These are phyloP conservation scores for Psilocybe cyanescens DNA, from an alignment of 768 basidiomycete genomes.

Conservation along the genomic window DNA sequence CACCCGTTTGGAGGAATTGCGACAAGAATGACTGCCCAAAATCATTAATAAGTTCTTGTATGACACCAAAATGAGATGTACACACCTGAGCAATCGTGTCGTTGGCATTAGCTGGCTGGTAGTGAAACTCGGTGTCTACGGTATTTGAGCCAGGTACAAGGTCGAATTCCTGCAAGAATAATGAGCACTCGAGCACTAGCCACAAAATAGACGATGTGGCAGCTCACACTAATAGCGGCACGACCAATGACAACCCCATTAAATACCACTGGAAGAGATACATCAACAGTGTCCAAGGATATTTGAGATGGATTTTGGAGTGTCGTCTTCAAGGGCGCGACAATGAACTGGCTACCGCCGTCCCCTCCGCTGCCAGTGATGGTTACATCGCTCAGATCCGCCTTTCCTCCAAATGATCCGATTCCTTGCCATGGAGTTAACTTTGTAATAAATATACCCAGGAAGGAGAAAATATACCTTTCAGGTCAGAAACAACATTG, in stretches of 20 bases:
- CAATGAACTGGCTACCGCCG: constrained; percentile 62
- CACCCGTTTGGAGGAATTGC: constrained; percentile 57
- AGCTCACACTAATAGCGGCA: constrained; percentile 58
- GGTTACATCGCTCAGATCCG: constrained; percentile 56
- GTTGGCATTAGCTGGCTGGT: constrained; percentile 65
- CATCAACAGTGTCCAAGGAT: constrained; percentile 58
- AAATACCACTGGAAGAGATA: constrained; percentile 63
- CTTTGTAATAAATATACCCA: background rate
- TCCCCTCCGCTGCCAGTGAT: constrained; percentile 68
- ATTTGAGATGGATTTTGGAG: constrained; percentile 73
- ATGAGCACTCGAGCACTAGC: background rate
- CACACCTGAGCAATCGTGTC: constrained; percentile 63
- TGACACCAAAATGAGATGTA: background rate
- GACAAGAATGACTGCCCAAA: constrained; percentile 53
- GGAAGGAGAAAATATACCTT: constrained; percentile 38
- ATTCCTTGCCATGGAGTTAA: constrained; percentile 45
- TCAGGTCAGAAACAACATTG: constrained; percentile 57
- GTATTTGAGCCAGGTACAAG: constrained; percentile 61
- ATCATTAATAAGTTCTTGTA: background rate
- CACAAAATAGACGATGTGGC: background rate
- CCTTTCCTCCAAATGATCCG: constrained; percentile 57
- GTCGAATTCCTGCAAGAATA: constrained; percentile 47
- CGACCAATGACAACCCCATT: constrained; percentile 60
- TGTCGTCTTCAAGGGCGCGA: constrained; percentile 57
- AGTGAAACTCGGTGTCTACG: constrained; percentile 65